These are phyloP conservation scores for Vanderwaltozyma tropicalis DNA, from an alignment of 805 yeast species.

Conservation along the genomic window DNA sequence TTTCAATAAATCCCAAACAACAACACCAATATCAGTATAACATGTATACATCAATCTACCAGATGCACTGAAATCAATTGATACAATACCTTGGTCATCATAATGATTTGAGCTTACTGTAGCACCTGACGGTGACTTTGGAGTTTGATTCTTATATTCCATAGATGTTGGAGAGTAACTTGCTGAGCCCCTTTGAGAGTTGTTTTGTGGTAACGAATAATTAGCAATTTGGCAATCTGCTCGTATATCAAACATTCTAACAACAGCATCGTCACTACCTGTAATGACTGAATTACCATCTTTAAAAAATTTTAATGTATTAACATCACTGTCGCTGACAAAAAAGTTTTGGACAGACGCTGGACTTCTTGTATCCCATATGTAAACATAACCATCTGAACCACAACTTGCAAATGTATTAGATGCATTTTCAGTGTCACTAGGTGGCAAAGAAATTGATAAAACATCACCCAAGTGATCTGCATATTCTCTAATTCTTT, in stretches of 20 bases:
- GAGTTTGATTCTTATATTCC: conserved; percentile 16
- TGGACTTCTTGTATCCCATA: conserved; percentile 55
- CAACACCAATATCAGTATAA: conserved; percentile 64
- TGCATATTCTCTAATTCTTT: conserved; percentile 40
- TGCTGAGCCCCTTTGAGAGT: conserved; percentile 10
- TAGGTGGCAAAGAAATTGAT: conserved; percentile 31
- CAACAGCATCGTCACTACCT: conserved; percentile 71
- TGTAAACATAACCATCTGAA: conserved; percentile 54
- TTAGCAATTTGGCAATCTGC: conserved; percentile 57
- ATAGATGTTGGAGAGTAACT: conserved; percentile 16
- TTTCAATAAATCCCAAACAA: conserved; percentile 67
- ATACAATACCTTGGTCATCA: conserved; percentile 59
- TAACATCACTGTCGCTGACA: conserved; percentile 55
- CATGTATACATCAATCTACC: conserved; percentile 69
- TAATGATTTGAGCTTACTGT: conserved; percentile 24
- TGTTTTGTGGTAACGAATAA: conserved; percentile 31
- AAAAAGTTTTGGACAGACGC: conserved; percentile 40
- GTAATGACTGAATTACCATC: conserved; percentile 60
- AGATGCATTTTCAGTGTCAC: conserved; percentile 10
- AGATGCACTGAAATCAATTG: conserved; percentile 61
- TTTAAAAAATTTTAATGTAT: conserved; percentile 51
- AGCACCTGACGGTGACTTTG: conserved; percentile 10
- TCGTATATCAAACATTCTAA: conserved; percentile 64
- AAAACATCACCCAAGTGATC: conserved; percentile 71
- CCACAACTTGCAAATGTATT: conserved; percentile 49